Percentiles rank a stretch among this genome's conserved stretches.
phyloP scores from a whole-genome alignment of 2,329 filamentous ascomycete species.

The Bisporella sp. region DNA sequence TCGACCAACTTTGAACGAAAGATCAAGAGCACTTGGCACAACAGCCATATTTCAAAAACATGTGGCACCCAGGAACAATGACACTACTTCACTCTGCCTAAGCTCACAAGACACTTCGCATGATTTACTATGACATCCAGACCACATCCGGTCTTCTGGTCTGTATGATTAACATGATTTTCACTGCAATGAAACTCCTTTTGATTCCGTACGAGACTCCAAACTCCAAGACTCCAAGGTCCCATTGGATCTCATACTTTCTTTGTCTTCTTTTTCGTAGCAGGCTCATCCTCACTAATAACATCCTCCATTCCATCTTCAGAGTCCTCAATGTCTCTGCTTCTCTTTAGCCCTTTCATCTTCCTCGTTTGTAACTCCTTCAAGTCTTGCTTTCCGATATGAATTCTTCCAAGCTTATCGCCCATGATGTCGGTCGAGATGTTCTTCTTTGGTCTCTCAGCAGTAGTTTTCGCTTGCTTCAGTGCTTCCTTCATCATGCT shows the following conservation, averaged over 20 bases:
- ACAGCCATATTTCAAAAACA: too few species aligned
- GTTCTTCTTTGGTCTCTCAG: conserved; percentile 92
- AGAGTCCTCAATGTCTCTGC: conserved; percentile 53
- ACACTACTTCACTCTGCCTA: too few species aligned
- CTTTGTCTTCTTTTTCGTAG: conserved; percentile 21
- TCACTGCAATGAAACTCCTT: too few species aligned
- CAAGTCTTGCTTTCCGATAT: conserved; percentile 86
- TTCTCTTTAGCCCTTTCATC: conserved; percentile 97
- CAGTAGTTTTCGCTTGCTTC: conserved; percentile 70
- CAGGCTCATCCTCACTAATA: conserved; percentile 27
- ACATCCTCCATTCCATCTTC: conserved; percentile 44
- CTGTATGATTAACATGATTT: too few species aligned
- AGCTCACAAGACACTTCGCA: too few species aligned
- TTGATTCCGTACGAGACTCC: too few species aligned
- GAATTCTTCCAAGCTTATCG: conserved; percentile 92
- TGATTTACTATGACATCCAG: too few species aligned
- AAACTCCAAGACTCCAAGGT: too few species aligned
- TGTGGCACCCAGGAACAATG: too few species aligned
- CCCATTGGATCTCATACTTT: not conserved
- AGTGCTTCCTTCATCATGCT: conserved; percentile 82
- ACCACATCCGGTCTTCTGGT: too few species aligned
- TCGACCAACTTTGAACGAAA: too few species aligned
- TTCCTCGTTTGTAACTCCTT: conserved; percentile 86
- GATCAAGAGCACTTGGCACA: too few species aligned
- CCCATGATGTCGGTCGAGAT: conserved; percentile 85